These are phyloP conservation scores for Aspergillus ochraceoroseus DNA, from an alignment of 2,329 filamentous ascomycete genomes.

Conservation along the genomic window DNA sequence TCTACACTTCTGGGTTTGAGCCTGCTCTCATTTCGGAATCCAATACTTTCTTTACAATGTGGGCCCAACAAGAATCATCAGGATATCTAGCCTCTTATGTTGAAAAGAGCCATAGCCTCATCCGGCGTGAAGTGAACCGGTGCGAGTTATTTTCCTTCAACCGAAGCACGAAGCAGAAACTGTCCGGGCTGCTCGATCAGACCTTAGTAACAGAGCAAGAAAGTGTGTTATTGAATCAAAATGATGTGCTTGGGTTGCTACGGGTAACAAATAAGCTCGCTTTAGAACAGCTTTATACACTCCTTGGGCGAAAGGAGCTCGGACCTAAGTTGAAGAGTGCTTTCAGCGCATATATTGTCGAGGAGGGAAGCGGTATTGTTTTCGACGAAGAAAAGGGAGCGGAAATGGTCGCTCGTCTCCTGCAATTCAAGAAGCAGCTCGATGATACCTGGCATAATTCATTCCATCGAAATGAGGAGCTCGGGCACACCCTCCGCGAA, in stretches of 20 bases:
- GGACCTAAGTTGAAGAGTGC: conserved; percentile 64
- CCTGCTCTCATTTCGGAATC: conserved; percentile 66
- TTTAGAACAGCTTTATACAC: conserved; percentile 69
- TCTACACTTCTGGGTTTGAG: conserved; percentile 78
- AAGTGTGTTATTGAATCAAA: conserved; percentile 59
- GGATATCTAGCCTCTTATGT: conserved; percentile 71
- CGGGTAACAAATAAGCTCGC: conserved; percentile 64
- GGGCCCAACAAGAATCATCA: conserved; percentile 62
- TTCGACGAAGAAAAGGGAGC: conserved; percentile 72
- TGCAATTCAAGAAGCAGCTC: conserved; percentile 73
- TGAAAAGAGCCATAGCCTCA: conserved; percentile 60
- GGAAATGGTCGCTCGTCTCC: conserved; percentile 78
- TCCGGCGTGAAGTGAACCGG: conserved; percentile 66
- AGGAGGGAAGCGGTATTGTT: conserved; percentile 70
- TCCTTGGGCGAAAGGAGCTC: conserved; percentile 68
- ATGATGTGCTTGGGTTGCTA: conserved; percentile 67
- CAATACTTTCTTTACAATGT: conserved; percentile 61
- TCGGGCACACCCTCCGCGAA: conserved; percentile 74
- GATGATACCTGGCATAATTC: conserved; percentile 72
- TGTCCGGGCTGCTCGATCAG: conserved; percentile 68
- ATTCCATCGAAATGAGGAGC: conserved; percentile 70
- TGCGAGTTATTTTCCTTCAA: conserved; percentile 80
- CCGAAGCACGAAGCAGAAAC: conserved; percentile 70
- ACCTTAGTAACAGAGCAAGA: conserved; percentile 67
- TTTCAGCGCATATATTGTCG: conserved; percentile 74